phyloP scores from a whole-genome alignment of 1,284 basidiomycete genomes.

The Mycosarcoma maydis region DNA sequence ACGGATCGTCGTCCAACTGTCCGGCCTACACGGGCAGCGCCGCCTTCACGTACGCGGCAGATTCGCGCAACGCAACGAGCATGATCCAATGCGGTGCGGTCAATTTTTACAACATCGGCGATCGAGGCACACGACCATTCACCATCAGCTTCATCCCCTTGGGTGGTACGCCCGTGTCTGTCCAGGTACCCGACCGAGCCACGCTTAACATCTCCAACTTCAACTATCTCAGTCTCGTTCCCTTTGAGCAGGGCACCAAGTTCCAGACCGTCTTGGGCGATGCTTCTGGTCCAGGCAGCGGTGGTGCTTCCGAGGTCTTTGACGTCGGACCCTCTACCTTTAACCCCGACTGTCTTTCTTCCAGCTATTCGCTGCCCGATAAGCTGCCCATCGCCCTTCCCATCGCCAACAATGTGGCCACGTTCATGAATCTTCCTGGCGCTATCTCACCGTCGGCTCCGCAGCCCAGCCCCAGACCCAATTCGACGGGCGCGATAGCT shows the following conservation, averaged over 20 bases:
- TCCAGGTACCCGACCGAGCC: slow-evolving; percentile 31
- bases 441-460: slow-evolving; percentile 27
- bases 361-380: slow-evolving; percentile 14
- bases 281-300: slow-evolving; percentile 40
- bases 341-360: slow-evolving; percentile 20
- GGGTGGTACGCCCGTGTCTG: slow-evolving; percentile 31
- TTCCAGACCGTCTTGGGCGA: slow-evolving; percentile 50
- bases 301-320: slow-evolving; percentile 45
- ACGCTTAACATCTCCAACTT: slow-evolving; percentile 47
- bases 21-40: slow-evolving; percentile 36
- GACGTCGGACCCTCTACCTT: slow-evolving; percentile 23
- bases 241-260: slow-evolving; percentile 45
- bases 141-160: slow-evolving; percentile 51
- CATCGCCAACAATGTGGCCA: slow-evolving; percentile 23
- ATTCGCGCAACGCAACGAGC: slow-evolving; percentile 23
- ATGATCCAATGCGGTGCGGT: slow-evolving; percentile 50
- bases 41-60: slow-evolving; percentile 43
- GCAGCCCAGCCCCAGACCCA: background rate
- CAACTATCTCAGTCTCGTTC: slow-evolving; percentile 26
- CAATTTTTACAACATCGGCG: slow-evolving; percentile 48
- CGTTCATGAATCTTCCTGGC: slow-evolving; percentile 40
- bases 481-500: slow-evolving; percentile 44
- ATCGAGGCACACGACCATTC: slow-evolving; percentile 48
- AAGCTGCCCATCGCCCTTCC: slow-evolving; percentile 26
- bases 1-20: slow-evolving; percentile 18